Base-by-base conservation (phyloP, 805 yeast genomes). In the Myxozyma geophila region DNA sequence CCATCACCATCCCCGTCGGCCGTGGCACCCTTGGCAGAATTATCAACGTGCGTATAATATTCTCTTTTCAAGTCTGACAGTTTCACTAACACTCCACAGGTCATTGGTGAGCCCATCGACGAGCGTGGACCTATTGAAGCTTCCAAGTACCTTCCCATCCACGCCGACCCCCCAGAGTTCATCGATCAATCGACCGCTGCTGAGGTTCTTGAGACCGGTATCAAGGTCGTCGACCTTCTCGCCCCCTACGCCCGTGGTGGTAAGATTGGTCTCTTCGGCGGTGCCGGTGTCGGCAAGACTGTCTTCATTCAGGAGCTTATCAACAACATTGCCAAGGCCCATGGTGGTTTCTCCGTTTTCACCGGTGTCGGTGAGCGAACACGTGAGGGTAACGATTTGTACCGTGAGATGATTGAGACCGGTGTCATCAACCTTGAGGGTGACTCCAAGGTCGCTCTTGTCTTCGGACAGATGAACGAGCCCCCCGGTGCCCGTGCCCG, bases 211-310 rank as follows among this genome's bases (percentile, higher is more conserved):
- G 99, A 92, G 85, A 93, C 99, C 72, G 89, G 99, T 91, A 93
- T 93, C 81, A 93, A 93, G 87, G 99, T 93, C 82, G 99, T 93
- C 84, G 99, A 93, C 81, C 86, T 93, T 79, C 87, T 93, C 74
- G 99, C 99, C 75, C 99, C 99, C 75, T 93, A 93, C 86, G 98
- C 99, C 80, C 92, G 98, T 90, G 99, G 99, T 90, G 99, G 99
- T 90, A 93, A 93, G 88, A 93, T 93, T 91, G 99, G 99, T 88
- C 88, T 93, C 79, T 93, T 93, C 89, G 99, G 99, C 86, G 99
- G 99, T 93, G 99, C 99, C 82, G 99, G 99, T 93, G 99, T 93
- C 90, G 99, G 99, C 85, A 93, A 93, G 84, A 93, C 99, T 82
- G 99, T 93, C 71, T 93, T 93, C 85, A 93, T 93, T 84, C 99